Evolutionary conservation across 768 basidiomycete genomes (phyloP).

Genomic region (Asterophora lycoperdoides): DNA sequence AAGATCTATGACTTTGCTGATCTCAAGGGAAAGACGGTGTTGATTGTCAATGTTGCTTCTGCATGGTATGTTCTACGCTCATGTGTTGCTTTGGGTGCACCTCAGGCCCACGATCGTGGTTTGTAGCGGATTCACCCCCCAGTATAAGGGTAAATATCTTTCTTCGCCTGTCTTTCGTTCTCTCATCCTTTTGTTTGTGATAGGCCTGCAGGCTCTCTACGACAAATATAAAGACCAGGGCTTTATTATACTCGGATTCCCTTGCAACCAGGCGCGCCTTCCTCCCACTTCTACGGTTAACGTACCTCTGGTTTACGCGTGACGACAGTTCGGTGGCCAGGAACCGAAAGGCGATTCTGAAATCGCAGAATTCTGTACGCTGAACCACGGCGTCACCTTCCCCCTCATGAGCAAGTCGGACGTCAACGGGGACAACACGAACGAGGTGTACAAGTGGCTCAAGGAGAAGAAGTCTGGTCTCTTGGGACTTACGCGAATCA

Average conservation of each 20-base stretch:
- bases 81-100: not conserved
- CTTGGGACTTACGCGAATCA: slow-evolving; percentile 67
- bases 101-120: not conserved
- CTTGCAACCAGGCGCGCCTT: slow-evolving; percentile 71
- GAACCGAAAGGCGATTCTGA: slow-evolving; percentile 80
- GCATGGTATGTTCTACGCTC: slow-evolving; percentile 51
- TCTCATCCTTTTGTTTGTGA: not conserved
- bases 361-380: slow-evolving; percentile 67
- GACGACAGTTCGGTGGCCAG: slow-evolving; percentile 70
- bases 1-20: slow-evolving; percentile 59
- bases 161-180: not conserved
- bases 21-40: slow-evolving; percentile 71
- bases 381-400: slow-evolving; percentile 88
- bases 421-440: slow-evolving; percentile 83
- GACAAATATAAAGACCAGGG: slow-evolving; percentile 76
- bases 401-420: slow-evolving; percentile 91
- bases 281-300: not conserved
- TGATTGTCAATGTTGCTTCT: slow-evolving; percentile 77
- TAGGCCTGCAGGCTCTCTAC: slow-evolving; percentile 76
- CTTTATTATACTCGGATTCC: slow-evolving; percentile 84
- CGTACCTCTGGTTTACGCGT: not conserved
- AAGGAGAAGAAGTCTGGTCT: slow-evolving; percentile 76
- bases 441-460: slow-evolving; percentile 82
- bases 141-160: slow-evolving; percentile 54
- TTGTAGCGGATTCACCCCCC: slow-evolving; percentile 75